These are phyloP conservation scores for Castanopsis chinensis DNA, from an alignment of 306 rosid genomes.

Conservation along the genomic window DNA sequence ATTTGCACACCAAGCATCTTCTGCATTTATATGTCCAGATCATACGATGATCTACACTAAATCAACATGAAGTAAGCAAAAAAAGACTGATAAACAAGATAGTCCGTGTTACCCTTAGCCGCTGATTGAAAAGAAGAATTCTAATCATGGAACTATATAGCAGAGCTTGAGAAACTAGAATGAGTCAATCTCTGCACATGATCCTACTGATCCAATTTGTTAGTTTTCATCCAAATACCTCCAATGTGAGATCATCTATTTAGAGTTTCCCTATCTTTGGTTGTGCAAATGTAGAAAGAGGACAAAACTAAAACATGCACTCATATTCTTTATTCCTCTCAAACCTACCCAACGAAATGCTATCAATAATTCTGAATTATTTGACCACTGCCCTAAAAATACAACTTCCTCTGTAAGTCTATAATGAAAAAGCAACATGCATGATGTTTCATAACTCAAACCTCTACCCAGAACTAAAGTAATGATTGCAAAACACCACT, in stretches of 20 bases:
- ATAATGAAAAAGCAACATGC: background rate
- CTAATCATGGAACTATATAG: no score
- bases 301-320: background rate
- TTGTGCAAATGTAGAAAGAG: background rate
- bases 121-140: no score
- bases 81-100: background rate
- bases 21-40: background rate
- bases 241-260: background rate
- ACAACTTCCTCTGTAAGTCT: background rate
- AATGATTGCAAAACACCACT: no score
- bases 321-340: background rate
- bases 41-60: background rate
- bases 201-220: no score
- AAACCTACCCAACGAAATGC: background rate
- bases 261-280: background rate
- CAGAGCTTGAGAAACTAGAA: no score
- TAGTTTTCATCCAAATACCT: background rate
- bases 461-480: no score
- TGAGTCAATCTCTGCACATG: no score
- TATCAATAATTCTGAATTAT: background rate
- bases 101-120: no score
- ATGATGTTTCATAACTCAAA: background rate
- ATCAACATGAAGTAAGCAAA: background rate
- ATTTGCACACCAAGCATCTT: background rate
- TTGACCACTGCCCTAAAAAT: background rate